A percentile compares a stretch with the other conserved stretches of the same genome.
These are phyloP conservation scores for Avena sativa DNA, from an alignment of 176 grass and related monocot species.

Conservation along the genomic window DNA sequence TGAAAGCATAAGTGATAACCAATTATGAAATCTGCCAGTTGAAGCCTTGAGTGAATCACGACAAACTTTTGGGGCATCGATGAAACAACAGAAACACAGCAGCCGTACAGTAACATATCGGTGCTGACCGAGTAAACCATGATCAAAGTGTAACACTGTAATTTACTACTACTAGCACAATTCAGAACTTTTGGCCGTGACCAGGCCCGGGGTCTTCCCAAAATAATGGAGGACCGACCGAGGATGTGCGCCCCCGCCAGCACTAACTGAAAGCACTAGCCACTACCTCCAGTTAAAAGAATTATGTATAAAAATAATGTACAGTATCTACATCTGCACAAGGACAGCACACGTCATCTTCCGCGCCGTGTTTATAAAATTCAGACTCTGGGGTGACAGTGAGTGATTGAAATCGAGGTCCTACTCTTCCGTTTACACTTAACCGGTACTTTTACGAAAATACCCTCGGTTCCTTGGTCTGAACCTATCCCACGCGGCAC, in stretches of 20 bases:
- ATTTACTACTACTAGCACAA: no score
- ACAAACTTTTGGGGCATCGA: no score
- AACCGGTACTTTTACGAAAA: neutral
- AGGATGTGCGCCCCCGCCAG: neutral
- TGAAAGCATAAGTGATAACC: no score
- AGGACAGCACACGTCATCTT: neutral
- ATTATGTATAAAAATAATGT: no score
- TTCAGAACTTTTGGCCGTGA: neutral
- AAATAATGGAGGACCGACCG: constrained; percentile 5
- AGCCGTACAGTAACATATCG: no score
- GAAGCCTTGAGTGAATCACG: no score
- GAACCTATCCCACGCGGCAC: neutral
- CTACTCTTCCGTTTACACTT: neutral
- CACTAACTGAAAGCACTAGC: neutral
- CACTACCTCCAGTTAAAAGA: no score
- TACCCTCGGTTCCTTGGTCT: neutral
- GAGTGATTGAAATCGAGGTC: neutral
- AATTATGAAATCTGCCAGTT: no score
- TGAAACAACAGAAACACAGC: no score
- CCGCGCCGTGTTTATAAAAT: neutral
- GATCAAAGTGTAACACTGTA: no score
- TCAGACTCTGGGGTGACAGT: neutral
- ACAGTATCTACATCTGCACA: neutral
- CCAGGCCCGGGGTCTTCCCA: neutral
- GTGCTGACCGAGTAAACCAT: no score